These are phyloP conservation scores for Trametopsis cervina DNA, from an alignment of 768 basidiomycete genomes.

Conservation along the genomic window DNA sequence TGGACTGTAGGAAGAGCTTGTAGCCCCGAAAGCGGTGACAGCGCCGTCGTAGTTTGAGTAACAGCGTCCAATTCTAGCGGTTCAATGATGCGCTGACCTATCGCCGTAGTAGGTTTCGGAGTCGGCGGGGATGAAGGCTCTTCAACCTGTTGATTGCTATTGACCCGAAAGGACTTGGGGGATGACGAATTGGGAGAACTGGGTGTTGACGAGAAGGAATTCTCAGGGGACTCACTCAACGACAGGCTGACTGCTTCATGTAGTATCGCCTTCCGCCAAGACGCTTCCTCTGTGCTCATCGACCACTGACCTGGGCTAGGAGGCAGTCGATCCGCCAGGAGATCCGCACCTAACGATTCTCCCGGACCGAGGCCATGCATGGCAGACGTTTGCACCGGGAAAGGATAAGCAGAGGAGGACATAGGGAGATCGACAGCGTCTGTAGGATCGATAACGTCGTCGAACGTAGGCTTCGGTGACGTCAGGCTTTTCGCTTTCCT, in stretches of 20 bases:
- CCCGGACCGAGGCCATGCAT: slow-evolving; percentile 65
- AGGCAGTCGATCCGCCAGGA: slow-evolving; percentile 69
- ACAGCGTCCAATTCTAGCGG: slow-evolving; percentile 1
- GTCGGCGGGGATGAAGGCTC: slow-evolving; percentile 6
- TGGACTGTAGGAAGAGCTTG: background rate
- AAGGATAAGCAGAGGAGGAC: slow-evolving; percentile 60
- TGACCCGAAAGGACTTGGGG: slow-evolving; percentile 10
- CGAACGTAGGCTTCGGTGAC: slow-evolving; percentile 33
- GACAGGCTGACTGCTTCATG: slow-evolving; percentile 77
- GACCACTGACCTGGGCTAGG: slow-evolving; percentile 59
- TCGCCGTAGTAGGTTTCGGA: slow-evolving; percentile 2
- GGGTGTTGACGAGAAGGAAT: slow-evolving; percentile 32
- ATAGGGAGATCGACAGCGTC: slow-evolving; percentile 77
- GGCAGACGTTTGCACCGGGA: slow-evolving; percentile 71
- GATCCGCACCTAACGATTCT: slow-evolving; percentile 68
- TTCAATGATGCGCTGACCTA: slow-evolving; percentile 12
- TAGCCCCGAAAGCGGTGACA: slow-evolving; percentile 6
- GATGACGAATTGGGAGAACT: slow-evolving; percentile 10
- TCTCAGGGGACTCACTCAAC: slow-evolving; percentile 45
- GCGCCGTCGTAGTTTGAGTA: slow-evolving; percentile 2
- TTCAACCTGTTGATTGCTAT: slow-evolving; percentile 1
- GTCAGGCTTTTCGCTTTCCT: slow-evolving; percentile 37
- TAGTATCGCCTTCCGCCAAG: slow-evolving; percentile 72
- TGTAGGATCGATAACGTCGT: slow-evolving; percentile 74
- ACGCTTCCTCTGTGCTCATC: slow-evolving; percentile 48